Evolutionary conservation across 768 basidiomycete species (phyloP), one percentile per base, ranked within the genome.

Genomic region (Suillus brevipes): DNA sequence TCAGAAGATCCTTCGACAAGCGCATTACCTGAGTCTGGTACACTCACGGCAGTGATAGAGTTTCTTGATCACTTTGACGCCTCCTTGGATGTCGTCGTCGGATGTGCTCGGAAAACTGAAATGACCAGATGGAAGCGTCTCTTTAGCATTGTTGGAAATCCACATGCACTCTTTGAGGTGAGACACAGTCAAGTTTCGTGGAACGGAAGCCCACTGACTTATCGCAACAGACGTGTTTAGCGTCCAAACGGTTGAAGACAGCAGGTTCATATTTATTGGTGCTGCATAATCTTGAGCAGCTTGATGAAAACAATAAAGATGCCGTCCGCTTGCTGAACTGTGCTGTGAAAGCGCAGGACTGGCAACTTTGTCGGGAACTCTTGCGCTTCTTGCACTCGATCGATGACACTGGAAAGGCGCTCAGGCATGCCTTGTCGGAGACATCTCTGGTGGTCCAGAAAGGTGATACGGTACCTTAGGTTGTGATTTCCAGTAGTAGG

Each of bases 71-170:
- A 98, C 73, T 99, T 99, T 72, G 92, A 96, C 66, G 91, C 86
- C 61, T 85, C 91, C 7, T 78, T 98, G 63, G 95, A 98, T 65
- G 95, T 99, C 8, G 93, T 99, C 14, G 96, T 98, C 12, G 90
- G 92, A 6, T 98, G 97, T 71, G 97, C 97, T 23, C 83, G 97
- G 61, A 99, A 99, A 80, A 98, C 94, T 7, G 97, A 99, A 77
- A 85, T 96, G 73, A 89, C 92, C 5, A 78, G 91, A 60, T 99
- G 97, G 97, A 85, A 85, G 55, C 85, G 89, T 62, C 79, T 99
- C 47, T 99, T 99, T 75, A 87, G 88, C 63, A 84, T 93, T 40
- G 95, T 97, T 3, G 97, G 97, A 8, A 92, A 90, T 72, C 97
- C 97, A 0, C 89, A 95, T 72, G 80, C 84, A 4, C 81, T 99